Conservation (phyloP, 2,329 filamentous ascomycete genomes). For the Parafenestella ontariensis region DNA sequence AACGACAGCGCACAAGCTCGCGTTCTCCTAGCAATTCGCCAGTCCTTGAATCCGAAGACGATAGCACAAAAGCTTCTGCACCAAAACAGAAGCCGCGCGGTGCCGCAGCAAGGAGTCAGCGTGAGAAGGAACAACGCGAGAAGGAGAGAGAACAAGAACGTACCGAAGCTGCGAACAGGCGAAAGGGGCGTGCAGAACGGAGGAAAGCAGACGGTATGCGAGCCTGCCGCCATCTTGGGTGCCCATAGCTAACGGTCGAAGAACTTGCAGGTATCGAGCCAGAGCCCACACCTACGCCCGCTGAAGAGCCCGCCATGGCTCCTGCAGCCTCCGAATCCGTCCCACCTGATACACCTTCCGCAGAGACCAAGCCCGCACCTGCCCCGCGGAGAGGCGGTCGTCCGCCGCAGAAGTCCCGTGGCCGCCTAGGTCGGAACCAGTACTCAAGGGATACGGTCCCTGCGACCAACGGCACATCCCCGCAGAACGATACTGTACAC, state of each 20-base stretch:
- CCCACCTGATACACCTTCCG: conserved; percentile 32
- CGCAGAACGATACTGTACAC: conserved; percentile 36
- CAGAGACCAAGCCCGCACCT: conserved; percentile 37
- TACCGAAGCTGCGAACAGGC: conserved; percentile 76
- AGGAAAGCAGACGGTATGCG: conserved; percentile 78
- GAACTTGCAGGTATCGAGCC: conserved; percentile 38
- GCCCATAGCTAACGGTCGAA: conserved; percentile 29
- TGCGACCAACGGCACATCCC: conserved; percentile 44
- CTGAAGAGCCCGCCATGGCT: conserved; percentile 37
- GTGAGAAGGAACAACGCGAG: conserved; percentile 67
- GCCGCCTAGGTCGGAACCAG: conserved; percentile 48
- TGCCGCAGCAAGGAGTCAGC: conserved; percentile 58
- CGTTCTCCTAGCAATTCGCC: conserved; percentile 54
- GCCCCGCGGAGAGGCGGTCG: conserved; percentile 43
- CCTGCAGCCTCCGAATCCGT: conserved; percentile 31
- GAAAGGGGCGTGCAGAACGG: conserved; percentile 82
- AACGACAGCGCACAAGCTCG: conserved; percentile 79
- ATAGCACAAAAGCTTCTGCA: conserved; percentile 55
- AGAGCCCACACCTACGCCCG: conserved; percentile 26
- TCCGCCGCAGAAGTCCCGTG: conserved; percentile 42
- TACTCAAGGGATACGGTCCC: conserved; percentile 45
- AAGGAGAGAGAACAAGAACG: conserved; percentile 75
- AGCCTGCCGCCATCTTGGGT: conserved; percentile 17
- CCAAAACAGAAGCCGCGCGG: conserved; percentile 54
- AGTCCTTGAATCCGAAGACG: conserved; percentile 76